Base-by-base conservation (phyloP, 371 early-diverging fungal species). In the Syncephalastrum contaminatum region DNA sequence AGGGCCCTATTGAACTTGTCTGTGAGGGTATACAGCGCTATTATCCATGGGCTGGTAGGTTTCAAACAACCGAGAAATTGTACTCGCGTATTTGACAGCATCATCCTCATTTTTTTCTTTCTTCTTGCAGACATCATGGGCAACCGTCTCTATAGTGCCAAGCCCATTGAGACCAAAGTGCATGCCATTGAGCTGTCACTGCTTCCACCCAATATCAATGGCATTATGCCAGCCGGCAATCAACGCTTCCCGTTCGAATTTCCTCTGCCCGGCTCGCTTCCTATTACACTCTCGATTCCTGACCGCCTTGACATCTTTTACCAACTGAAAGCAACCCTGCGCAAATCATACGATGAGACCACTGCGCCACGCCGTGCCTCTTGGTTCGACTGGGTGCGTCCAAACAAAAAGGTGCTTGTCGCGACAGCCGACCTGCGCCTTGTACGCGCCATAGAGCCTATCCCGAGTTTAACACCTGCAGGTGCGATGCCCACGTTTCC, bases 191-290 rank as follows among this genome's bases (percentile, higher is more conserved):
- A 75, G 50, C 53, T 75, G 8, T 69, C 75, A 8, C 41, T 75
- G 12, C 42, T 69, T 12, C 75, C 75, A 14, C 75, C 72, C 41
- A 72, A 72, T 36, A 47, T 63, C 15, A 57, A 67, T 47, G 75
- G 75, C 2, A 59, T 72, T 3, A 75, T 75, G 66, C 72, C 75
- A 20, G 61, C 72, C 10, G 75, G 75, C 7, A 54, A 64, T 8
- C 75, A 75, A 20, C 61, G 75, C 20, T 75, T 75, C 25, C 75
- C 75, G 16, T 75, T 75, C 46, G 75, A 75, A 53, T 72, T 75
- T 39, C 72, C 75, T 24, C 62, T 75, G 4, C 70, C 75, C 40
- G 56, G 72, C 14, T 60, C 70, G 3, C 27, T 75, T 18, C 75
- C 75, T 25, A 56, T 65, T 14, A 67, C 62, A 16, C 21, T 64